These are phyloP conservation scores for Setaria viridis DNA, from an alignment of 202 grass and related monocot species.

Conservation along the genomic window DNA sequence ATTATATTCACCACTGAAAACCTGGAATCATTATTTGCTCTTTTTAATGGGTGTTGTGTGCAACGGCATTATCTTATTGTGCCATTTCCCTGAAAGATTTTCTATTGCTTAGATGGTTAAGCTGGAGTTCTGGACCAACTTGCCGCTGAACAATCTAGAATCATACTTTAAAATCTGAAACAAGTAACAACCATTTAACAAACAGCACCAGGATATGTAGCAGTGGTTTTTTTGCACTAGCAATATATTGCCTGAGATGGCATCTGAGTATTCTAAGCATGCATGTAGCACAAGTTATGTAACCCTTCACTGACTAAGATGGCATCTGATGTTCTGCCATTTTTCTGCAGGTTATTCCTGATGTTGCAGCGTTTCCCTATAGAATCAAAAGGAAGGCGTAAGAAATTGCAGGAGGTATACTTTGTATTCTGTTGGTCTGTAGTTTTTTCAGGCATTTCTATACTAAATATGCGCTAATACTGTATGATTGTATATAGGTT, in stretches of 20 bases:
- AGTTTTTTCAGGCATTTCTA: conserved; percentile 10
- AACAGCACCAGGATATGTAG: conserved; percentile 9
- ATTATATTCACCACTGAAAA: conserved; percentile 11
- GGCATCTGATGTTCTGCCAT: conserved; percentile 38
- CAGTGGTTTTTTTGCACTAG: background rate
- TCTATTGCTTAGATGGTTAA: conserved; percentile 21
- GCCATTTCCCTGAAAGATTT: background rate
- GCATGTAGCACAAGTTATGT: background rate
- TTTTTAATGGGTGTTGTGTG: background rate
- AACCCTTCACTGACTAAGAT: conserved; percentile 23
- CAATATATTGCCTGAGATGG: background rate
- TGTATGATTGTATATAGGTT: conserved; percentile 62
- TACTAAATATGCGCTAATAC: conserved; percentile 42
- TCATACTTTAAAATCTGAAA: background rate
- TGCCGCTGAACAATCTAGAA: conserved; percentile 12
- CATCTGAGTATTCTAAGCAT: background rate
- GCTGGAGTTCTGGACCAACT: conserved; percentile 18
- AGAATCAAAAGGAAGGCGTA: conserved; percentile 93
- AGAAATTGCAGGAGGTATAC: conserved; percentile 93
- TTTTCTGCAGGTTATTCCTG: conserved; percentile 71
- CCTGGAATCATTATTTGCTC: background rate
- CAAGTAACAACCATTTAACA: background rate
- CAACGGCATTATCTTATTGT: background rate
- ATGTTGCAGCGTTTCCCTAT: conserved; percentile 98
- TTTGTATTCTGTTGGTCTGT: conserved; percentile 23